These are phyloP conservation scores for Bathelium albidoporum DNA, from an alignment of 495 filamentous ascomycete genomes.

Conservation along the genomic window DNA sequence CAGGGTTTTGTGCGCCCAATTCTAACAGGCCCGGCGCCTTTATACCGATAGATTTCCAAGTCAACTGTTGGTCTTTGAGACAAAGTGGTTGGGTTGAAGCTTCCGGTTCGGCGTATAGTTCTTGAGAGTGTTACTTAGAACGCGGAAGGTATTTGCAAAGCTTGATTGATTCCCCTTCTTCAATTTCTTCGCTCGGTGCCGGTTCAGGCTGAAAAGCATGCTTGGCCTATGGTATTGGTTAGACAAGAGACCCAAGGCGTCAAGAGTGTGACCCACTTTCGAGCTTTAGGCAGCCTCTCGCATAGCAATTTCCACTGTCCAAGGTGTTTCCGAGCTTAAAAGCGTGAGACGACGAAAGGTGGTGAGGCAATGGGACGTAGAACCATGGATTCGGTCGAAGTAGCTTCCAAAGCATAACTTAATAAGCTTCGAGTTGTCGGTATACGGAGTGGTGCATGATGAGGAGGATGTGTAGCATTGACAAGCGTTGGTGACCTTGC, in stretches of 20 bases:
- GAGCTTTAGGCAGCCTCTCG: neutral
- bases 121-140: neutral
- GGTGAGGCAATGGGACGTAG: no score
- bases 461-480: no score
- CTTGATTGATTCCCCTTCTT: neutral
- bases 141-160: neutral
- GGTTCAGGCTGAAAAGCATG: neutral
- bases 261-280: neutral
- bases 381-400: no score
- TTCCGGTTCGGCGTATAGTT: neutral
- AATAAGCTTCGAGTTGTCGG: no score
- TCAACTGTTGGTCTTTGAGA: neutral
- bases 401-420: no score
- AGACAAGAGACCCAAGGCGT: neutral
- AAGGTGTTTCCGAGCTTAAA: neutral
- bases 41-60: neutral
- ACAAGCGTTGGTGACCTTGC: no score
- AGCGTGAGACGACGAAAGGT: neutral
- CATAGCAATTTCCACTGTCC: neutral
- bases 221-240: neutral
- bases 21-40: neutral
- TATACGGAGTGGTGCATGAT: no score
- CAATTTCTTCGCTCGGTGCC: neutral
- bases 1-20: neutral
- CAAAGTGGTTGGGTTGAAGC: neutral